Base-by-base conservation (phyloP, 176 grass and related monocot genomes). In the Oryza brachyantha region DNA sequence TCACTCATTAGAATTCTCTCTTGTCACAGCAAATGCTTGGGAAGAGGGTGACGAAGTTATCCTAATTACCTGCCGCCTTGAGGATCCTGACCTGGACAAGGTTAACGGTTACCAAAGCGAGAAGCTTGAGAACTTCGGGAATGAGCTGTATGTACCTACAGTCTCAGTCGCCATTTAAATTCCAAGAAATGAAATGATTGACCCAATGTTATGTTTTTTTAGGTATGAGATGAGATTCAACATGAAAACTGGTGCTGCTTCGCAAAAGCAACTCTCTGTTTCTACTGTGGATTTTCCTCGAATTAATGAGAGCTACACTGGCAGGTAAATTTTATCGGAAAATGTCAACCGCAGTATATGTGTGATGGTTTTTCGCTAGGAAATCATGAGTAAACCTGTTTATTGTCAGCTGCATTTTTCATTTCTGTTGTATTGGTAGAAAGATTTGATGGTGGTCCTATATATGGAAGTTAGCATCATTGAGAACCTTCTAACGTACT, bases 151-250 rank as follows among this genome's bases (percentile, higher is more conserved):
- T 72, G 25, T 61, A 64, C 65, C 50, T 74, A 5, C 13, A 54
- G 25, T 14, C 52, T 66, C 4, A 7, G 39, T 13, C 60, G 72
- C 68, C 83, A n/a, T 68, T 70, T 82, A 75, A 22, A 37, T 70
- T 84, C 29, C 70, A 75, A 64, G 40, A 10, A 79, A 61, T 61
- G 35, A 14, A 83, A 28, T 62, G 7, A 1, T 36, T 80, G 10
- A 9, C 16, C n/a, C 68, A 29, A 76, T 57, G 28, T 7, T 29
- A 37, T 29, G 12, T 81, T 37, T 77, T 73, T 54, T 46, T 72
- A 94, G 95, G 75, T 98, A 94, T 19, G 95, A 92, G 82, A 94
- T 98, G 95, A 85, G 90, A 54, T 98, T 98, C 77, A 94, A 98
- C 78, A 92, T 92, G 92, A 98, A 89, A 87, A 83, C 72, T 12